Base-by-base conservation (phyloP, 768 basidiomycete genomes). In the Cyclocybe cylindracea region DNA sequence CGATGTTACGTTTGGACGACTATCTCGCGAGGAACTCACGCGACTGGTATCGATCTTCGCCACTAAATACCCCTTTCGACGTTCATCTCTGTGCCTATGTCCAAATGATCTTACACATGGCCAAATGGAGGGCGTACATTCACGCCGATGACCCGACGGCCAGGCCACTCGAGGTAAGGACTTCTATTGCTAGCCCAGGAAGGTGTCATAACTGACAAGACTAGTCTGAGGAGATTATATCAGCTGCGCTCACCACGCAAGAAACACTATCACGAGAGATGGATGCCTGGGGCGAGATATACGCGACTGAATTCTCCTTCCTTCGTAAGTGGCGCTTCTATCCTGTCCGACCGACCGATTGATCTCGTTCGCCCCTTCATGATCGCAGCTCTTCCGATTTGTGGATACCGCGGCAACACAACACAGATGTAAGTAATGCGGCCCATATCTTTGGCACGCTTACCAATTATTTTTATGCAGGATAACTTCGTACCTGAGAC, bases 1-100 rank as follows among this genome's bases (percentile, higher is more conserved):
- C 83, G 40, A 85, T 86, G 71, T 72, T 89, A 11, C 71, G 70
- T 36, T 73, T 84, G 32, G 84, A 89, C 59, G 84, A 89, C 63
- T 78, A 74, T 44, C 58, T 81, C 38, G 83, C 86, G 34, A 73
- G 80, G 7, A 74, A 75, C 48, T 77, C 78, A 11, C 65, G 69
- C 45, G 56, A 70, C 41, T 83, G 76, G 84, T 86, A 80, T 57
- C 72, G 64, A 24, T 65, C 69, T 8, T 77, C 75, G 7, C 39
- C 60, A 16, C 57, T 71, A 57, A 75, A 74, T 55, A 61, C 69
- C 10, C 70, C 77, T 24, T 72, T 65, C 56, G 75, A 77, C 54
- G 66, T 75, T 10, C 74, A 85, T 56, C 69, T 84, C 16, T 78
- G 77, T 55, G 79, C 74, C 5, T 79, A 80, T 53, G 79, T 81